Evolutionary conservation across 305 asterid species (phyloP), one percentile per base, ranked within the genome.

Genomic region (Fraxinus albicans): DNA sequence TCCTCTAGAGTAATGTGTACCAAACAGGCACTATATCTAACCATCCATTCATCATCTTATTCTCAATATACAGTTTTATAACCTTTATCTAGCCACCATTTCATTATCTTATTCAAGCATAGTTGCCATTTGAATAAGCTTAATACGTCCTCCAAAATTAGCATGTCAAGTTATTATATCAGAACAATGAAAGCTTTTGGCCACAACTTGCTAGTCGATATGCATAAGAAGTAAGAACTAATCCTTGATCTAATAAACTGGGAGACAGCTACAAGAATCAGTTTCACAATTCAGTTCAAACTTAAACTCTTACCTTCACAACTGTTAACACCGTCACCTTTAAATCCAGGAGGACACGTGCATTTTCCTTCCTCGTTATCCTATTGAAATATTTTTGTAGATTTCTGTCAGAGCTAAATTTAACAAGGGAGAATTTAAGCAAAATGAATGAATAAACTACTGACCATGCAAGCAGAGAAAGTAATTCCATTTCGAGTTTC

Each of bases 401-500:
- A 58, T 55, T 80, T 77, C 78, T 73, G 74, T 79, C 75, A 53
- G 23, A 86, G 60, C 53, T 73, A 81, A 76, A 42, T 81, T 81
- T 50, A 34, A 76, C 60, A 76, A 38, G 73, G 67, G 76, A 73
- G 21, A 79, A 81, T 50, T 29, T 50, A 36, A 40, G 84, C 8
- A 86, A 63, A 79, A 10, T 38, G 60, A 77, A 78, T 76, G 67
- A 25, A 42, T 47, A 74, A 35, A 29, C 9, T 23, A 89, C 97
- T 55, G 44, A 92, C 96, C 97, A 90, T 77, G 85, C 99, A 96
- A 85, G 98, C 98, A 79, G 99, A 91, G 86, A 88, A 91, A 79
- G 93, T 81, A 42, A 79, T 90, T 65, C 98, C 98, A 73, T 93
- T 86, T 86, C 73, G 88, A 38, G 85, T 89, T 29, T 88, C 97